These are phyloP conservation scores for Physcomitrium patens DNA, from an alignment of 225 moss, liverwort and hornwort genomes.

Conservation along the genomic window DNA sequence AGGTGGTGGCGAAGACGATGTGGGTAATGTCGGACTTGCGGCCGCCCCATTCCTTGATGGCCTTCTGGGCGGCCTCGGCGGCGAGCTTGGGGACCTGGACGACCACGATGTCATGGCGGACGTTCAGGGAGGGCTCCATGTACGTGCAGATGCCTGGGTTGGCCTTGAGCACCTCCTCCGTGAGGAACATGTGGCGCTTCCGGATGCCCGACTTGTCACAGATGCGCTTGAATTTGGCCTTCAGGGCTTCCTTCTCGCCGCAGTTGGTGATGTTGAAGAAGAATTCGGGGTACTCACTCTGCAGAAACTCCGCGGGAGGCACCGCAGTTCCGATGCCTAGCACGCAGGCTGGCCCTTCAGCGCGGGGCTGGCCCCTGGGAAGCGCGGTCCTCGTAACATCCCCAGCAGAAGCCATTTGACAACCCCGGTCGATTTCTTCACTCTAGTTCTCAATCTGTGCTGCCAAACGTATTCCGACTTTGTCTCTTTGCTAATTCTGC, in stretches of 20 bases:
- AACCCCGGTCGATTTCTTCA: too few species aligned
- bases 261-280: constrained; percentile 50
- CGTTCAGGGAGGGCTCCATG: constrained; percentile 53
- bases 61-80: constrained; percentile 43
- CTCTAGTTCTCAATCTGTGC: too few species aligned
- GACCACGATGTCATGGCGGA: constrained; percentile 48
- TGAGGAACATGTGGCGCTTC: constrained; percentile 49
- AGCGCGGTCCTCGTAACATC: too few species aligned
- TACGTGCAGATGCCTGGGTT: constrained; percentile 58
- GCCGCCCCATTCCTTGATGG: constrained; percentile 53
- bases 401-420: too few species aligned
- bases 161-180: constrained; percentile 57
- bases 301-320: constrained; percentile 32
- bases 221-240: constrained; percentile 51
- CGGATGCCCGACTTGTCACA: constrained; percentile 55
- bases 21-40: constrained; percentile 48
- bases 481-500: too few species aligned
- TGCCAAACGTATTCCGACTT: too few species aligned
- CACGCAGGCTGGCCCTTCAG: too few species aligned
- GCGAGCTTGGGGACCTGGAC: constrained; percentile 60
- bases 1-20: constrained; percentile 49
- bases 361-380: too few species aligned
- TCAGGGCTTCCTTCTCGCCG: constrained; percentile 39
- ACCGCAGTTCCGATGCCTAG: too few species aligned
- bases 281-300: constrained; percentile 40